phyloP scores from a whole-genome alignment of 2,329 filamentous ascomycete species.

The Ascochyta lentis region DNA sequence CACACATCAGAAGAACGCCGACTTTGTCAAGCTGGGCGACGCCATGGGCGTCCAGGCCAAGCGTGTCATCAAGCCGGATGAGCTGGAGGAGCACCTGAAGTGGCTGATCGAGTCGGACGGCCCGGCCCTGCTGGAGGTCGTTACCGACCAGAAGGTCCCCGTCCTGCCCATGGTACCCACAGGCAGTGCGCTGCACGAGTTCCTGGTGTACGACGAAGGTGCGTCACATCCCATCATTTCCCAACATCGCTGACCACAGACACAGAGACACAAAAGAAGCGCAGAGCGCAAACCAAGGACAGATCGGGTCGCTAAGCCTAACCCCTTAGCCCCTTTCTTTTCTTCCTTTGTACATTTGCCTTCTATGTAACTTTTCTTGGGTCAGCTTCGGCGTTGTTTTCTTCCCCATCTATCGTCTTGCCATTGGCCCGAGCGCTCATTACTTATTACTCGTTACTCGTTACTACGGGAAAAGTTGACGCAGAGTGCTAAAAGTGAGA shows the following conservation, averaged over 20 bases:
- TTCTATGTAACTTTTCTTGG: constrained; percentile 30
- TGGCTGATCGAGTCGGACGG: constrained; percentile 87
- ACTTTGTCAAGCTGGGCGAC: constrained; percentile 92
- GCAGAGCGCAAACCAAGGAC: constrained; percentile 40
- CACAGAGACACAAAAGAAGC: constrained; percentile 32
- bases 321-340: neutral
- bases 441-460: neutral
- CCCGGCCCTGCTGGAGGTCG: constrained; percentile 90
- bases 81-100: constrained; percentile 77
- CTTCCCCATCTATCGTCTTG: neutral
- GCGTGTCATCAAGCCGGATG: constrained; percentile 74
- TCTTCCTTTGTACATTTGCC: constrained; percentile 17
- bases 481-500: constrained; percentile 8
- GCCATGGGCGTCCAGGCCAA: constrained; percentile 86
- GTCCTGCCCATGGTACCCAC: constrained; percentile 98
- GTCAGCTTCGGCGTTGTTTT: constrained; percentile 25
- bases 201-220: constrained; percentile 85
- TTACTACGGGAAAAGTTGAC: neutral
- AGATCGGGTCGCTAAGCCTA: constrained; percentile 36
- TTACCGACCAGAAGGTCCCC: constrained; percentile 87
- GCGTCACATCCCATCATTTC: constrained; percentile 45
- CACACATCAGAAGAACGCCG: constrained; percentile 93
- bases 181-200: constrained; percentile 87
- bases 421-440: constrained; percentile 3
- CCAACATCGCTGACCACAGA: constrained; percentile 14